Conservation (phyloP, 2,329 filamentous ascomycete genomes). For the Tetracladium maxilliforme region DNA sequence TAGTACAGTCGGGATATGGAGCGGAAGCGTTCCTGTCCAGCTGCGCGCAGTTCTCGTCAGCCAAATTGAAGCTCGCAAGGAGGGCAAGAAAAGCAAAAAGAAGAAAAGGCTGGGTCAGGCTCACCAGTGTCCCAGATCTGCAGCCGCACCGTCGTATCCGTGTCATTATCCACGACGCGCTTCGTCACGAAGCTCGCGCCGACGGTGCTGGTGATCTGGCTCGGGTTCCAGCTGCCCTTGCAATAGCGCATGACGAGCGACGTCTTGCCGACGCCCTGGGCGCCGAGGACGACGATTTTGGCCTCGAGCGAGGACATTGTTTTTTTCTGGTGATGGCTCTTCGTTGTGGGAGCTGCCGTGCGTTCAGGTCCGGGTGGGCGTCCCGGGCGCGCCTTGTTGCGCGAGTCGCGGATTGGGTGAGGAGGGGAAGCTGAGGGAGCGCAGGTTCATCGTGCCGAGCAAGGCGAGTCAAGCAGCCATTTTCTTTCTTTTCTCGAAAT, state of each 20-base stretch:
- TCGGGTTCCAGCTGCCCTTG: constrained; percentile 56
- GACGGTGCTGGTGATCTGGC: constrained; percentile 51
- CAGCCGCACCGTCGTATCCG: constrained; percentile 73
- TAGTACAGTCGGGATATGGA: constrained; percentile 95
- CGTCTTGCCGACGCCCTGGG: constrained; percentile 69
- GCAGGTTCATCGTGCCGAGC: no score
- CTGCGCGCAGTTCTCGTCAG: constrained; percentile 15
- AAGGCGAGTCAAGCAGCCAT: no score
- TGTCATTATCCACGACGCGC: constrained; percentile 68
- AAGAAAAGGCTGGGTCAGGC: constrained; percentile 17
- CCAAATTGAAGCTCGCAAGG: background rate
- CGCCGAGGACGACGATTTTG: constrained; percentile 69
- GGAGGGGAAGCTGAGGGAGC: no score
- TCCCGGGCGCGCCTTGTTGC: no score
- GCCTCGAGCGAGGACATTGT: constrained; percentile 53
- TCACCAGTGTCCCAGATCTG: constrained; percentile 97
- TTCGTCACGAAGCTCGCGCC: constrained; percentile 71
- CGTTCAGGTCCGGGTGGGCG: no score
- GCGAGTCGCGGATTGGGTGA: no score
- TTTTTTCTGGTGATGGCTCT: no score
- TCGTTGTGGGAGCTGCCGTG: no score
- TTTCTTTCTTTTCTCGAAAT: no score
- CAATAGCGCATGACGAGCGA: constrained; percentile 64
- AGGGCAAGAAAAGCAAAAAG: constrained; percentile 4
- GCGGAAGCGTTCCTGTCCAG: constrained; percentile 88